A percentile compares a stretch with the other conserved stretches of the same genome.
Evolutionary conservation across 192 early-diverging fungal species (phyloP).

Genomic region (Gaertneriomyces sp.): DNA sequence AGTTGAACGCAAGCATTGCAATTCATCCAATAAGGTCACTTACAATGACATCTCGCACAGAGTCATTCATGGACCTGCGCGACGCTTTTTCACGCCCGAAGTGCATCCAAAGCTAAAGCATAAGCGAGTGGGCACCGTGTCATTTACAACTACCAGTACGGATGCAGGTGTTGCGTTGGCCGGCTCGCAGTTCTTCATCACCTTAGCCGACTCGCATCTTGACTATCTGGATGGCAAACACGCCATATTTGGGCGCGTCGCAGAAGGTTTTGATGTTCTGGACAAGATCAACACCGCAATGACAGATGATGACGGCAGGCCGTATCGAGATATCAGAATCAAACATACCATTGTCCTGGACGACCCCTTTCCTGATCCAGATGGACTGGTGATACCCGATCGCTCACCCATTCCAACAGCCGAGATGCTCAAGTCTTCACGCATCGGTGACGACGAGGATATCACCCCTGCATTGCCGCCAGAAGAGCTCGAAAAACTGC

Average conservation of each 20-base stretch:
- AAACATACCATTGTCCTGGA: slow-evolving; percentile 89
- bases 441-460: slow-evolving; percentile 81
- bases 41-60: slow-evolving; percentile 9
- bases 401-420: slow-evolving; percentile 74
- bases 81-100: slow-evolving; percentile 73
- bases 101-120: slow-evolving; percentile 79
- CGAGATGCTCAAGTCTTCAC: slow-evolving; percentile 64
- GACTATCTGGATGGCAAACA: slow-evolving; percentile 82
- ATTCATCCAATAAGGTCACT: slow-evolving; percentile 10
- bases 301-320: slow-evolving; percentile 70
- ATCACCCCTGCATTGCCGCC: slow-evolving; percentile 43
- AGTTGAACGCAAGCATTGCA: slow-evolving; percentile 10
- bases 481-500: slow-evolving; percentile 63
- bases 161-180: slow-evolving; percentile 31
- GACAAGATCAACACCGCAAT: slow-evolving; percentile 71
- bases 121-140: slow-evolving; percentile 67
- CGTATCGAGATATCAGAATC: slow-evolving; percentile 82
- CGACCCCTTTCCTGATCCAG: slow-evolving; percentile 87
- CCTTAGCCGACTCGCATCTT: slow-evolving; percentile 60
- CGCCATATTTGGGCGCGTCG: slow-evolving; percentile 82
- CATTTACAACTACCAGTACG: slow-evolving; percentile 56
- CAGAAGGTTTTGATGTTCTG: slow-evolving; percentile 84
- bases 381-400: slow-evolving; percentile 59
- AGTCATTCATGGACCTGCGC: slow-evolving; percentile 51
- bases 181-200: slow-evolving; percentile 89